Evolutionary conservation across 805 yeast species (phyloP).

Genomic region (Scheffersomyces amazonensis): DNA sequence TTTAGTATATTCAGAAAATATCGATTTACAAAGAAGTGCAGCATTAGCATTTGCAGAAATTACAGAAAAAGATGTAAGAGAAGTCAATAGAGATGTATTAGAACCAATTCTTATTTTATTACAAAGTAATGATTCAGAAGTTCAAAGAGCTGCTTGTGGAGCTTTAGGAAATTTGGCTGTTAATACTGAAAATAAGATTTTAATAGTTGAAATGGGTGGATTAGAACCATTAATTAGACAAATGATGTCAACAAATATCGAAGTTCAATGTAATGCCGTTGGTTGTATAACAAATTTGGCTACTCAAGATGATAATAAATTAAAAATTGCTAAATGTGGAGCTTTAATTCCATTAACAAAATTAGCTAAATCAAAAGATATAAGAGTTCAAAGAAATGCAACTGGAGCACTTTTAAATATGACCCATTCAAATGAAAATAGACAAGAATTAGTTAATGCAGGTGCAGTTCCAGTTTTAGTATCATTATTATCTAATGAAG

Average conservation of each 20-base stretch:
- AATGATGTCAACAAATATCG: slow-evolving; percentile 96
- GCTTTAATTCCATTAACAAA: slow-evolving; percentile 93
- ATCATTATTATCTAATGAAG: slow-evolving; percentile 76
- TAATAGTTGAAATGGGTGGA: slow-evolving; percentile 98
- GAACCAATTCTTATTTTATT: slow-evolving; percentile 89
- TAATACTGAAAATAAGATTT: slow-evolving; percentile 86
- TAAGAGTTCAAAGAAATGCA: slow-evolving; percentile 96
- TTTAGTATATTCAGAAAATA: slow-evolving; percentile 89
- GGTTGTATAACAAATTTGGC: slow-evolving; percentile 98
- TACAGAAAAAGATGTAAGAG: slow-evolving; percentile 91
- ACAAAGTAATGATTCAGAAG: slow-evolving; percentile 88
- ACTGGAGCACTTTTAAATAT: slow-evolving; percentile 96
- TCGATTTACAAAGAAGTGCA: slow-evolving; percentile 93
- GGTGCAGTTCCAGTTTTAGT: slow-evolving; percentile 98
- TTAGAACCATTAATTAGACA: slow-evolving; percentile 93
- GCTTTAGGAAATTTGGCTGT: slow-evolving; percentile 98
- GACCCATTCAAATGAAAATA: slow-evolving; percentile 96
- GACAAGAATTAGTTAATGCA: slow-evolving; percentile 94
- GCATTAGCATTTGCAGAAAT: slow-evolving; percentile 98
- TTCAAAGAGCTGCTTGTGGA: slow-evolving; percentile 98
- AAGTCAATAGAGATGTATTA: slow-evolving; percentile 85
- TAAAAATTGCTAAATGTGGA: slow-evolving; percentile 93
- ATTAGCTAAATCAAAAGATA: slow-evolving; percentile 89
- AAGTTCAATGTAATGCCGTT: slow-evolving; percentile 98
- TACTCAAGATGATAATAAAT: slow-evolving; percentile 94